Conservation (phyloP, 768 basidiomycete species). For the Lanmaoa rubissima region DNA sequence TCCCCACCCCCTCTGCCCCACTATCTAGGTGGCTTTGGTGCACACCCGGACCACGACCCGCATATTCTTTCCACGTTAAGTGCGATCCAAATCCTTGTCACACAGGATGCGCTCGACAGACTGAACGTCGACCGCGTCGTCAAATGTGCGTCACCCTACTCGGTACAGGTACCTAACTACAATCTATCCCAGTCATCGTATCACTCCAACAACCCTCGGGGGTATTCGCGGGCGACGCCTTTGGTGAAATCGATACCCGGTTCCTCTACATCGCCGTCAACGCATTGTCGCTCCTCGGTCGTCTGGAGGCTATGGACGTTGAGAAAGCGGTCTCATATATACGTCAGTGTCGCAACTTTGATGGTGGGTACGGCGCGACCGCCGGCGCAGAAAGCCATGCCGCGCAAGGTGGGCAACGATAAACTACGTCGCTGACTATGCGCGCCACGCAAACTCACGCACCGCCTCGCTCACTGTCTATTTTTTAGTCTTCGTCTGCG, state of each 20-base stretch:
- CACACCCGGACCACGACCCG: slow-evolving; percentile 91
- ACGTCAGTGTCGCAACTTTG: slow-evolving; percentile 81
- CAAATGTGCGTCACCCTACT: slow-evolving; percentile 52
- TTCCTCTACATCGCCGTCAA: slow-evolving; percentile 88
- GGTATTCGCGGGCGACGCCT: slow-evolving; percentile 84
- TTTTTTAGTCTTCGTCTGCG: slow-evolving; percentile 79
- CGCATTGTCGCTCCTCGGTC: slow-evolving; percentile 77
- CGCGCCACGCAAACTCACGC: neutral
- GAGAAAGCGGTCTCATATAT: slow-evolving; percentile 74
- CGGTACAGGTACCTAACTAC: neutral
- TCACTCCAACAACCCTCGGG: slow-evolving; percentile 85
- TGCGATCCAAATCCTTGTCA: slow-evolving; percentile 88
- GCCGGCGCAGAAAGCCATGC: slow-evolving; percentile 93
- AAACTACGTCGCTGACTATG: too few species aligned
- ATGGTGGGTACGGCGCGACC: slow-evolving; percentile 87
- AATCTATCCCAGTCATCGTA: slow-evolving; percentile 59
- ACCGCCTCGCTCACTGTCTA: neutral
- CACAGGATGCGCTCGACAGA: slow-evolving; percentile 75
- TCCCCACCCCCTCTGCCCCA: too few species aligned
- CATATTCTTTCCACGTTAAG: slow-evolving; percentile 85
- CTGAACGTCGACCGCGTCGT: slow-evolving; percentile 70
- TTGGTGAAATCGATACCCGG: slow-evolving; percentile 91
- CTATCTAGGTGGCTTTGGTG: slow-evolving; percentile 78
- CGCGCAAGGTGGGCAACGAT: slow-evolving; percentile 62
- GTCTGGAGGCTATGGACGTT: slow-evolving; percentile 63